These are phyloP conservation scores for Fraxinus sp. DNA, from an alignment of 305 asterid species.

Conservation along the genomic window DNA sequence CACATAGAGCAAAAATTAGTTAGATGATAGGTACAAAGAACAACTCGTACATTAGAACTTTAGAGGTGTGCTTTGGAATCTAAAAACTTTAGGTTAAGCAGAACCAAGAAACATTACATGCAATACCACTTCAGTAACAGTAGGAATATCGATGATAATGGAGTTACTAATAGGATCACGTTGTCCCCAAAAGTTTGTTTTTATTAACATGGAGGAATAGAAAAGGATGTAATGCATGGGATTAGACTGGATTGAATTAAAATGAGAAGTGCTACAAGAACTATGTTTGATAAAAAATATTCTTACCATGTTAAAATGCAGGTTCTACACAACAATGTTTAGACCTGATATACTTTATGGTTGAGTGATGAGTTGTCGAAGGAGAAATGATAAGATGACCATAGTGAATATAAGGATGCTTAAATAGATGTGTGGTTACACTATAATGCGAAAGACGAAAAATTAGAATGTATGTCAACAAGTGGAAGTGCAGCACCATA, in stretches of 20 bases:
- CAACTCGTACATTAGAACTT: not conserved
- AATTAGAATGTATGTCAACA: not conserved
- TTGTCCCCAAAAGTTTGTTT: not conserved
- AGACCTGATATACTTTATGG: not conserved
- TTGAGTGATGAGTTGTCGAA: not conserved
- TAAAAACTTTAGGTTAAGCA: not conserved
- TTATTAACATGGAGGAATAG: not conserved
- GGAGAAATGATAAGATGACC: not conserved
- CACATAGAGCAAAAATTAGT: not conserved
- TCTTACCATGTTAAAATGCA: not conserved
- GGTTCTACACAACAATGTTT: not conserved
- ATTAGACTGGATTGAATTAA: not conserved
- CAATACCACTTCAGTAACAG: not conserved
- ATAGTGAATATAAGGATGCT: not conserved
- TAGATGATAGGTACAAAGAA: not conserved
- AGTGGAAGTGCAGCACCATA: not conserved
- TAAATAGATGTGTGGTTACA: not conserved
- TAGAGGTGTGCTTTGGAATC: not conserved
- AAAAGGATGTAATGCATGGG: not conserved
- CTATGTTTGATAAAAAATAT: not conserved
- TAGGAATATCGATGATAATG: not conserved
- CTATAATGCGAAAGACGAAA: not conserved
- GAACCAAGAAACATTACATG: not conserved
- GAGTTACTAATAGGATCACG: not conserved
- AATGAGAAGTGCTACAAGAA: not conserved